These are phyloP conservation scores for Cicer yamashitae DNA, from an alignment of 306 rosid species.

Conservation along the genomic window DNA sequence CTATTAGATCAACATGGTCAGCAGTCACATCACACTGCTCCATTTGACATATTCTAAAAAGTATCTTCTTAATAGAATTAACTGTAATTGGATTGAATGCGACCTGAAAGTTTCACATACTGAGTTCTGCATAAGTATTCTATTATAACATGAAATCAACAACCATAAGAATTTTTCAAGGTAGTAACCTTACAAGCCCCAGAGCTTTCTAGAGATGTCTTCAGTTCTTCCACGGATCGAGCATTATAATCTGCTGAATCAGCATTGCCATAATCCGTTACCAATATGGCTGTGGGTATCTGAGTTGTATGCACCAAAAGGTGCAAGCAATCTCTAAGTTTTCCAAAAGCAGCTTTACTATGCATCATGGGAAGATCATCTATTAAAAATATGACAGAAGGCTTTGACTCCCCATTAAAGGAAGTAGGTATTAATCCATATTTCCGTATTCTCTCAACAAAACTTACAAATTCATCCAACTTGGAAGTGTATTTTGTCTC, in stretches of 20 bases:
- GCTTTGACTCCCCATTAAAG: slow-evolving; percentile 60
- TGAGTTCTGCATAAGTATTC: slow-evolving; percentile 41
- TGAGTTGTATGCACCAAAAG: slow-evolving; percentile 69
- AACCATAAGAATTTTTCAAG: slow-evolving; percentile 45
- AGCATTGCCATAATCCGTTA: slow-evolving; percentile 68
- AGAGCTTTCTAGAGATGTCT: slow-evolving; percentile 69
- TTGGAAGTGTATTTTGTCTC: slow-evolving; percentile 80
- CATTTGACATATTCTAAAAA: slow-evolving; percentile 70
- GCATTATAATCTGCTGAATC: slow-evolving; percentile 73
- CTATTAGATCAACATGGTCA: slow-evolving; percentile 78
- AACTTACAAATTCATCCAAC: slow-evolving; percentile 87
- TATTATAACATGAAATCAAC: slow-evolving; percentile 25
- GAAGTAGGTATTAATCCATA: slow-evolving; percentile 72
- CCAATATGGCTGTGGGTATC: slow-evolving; percentile 83
- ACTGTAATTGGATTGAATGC: slow-evolving; percentile 84
- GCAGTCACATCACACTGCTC: slow-evolving; percentile 67
- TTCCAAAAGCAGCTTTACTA: slow-evolving; percentile 69
- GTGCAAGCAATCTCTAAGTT: slow-evolving; percentile 71
- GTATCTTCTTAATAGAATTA: slow-evolving; percentile 75
- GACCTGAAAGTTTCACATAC: slow-evolving; percentile 64
- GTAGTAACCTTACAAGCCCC: slow-evolving; percentile 99
- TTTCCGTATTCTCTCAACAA: slow-evolving; percentile 82
- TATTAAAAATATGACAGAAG: slow-evolving; percentile 70
- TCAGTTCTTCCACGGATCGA: slow-evolving; percentile 64
- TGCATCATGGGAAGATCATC: slow-evolving; percentile 86